A percentile compares a stretch with the other conserved stretches of the same genome.
Evolutionary conservation across 306 rosid genomes (phyloP).

Genomic region (Pueraria montana): DNA sequence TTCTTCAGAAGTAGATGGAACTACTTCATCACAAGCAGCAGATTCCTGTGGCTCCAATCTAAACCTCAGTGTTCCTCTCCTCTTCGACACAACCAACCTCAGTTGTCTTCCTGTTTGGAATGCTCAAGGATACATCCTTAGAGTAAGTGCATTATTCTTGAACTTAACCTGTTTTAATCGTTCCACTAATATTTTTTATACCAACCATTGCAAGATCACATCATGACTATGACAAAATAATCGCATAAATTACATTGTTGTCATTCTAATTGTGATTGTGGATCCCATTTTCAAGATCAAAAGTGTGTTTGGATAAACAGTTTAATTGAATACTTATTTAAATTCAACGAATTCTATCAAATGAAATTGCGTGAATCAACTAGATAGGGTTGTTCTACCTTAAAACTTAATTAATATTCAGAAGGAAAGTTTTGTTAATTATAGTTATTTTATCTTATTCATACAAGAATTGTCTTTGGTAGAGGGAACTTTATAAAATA

Average conservation of each 20-base stretch:
- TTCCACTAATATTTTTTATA: neutral
- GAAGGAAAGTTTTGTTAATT: too few relatives aligned
- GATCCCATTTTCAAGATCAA: neutral
- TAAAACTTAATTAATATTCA: too few relatives aligned
- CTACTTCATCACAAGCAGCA: conserved; percentile 56
- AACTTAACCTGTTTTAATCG: neutral
- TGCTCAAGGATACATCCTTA: conserved; percentile 66
- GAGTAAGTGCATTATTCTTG: conserved; percentile 65
- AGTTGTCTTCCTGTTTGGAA: conserved; percentile 72
- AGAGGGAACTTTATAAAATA: too few relatives aligned
- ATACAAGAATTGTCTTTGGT: too few relatives aligned
- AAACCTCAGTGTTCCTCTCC: conserved; percentile 54
- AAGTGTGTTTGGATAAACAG: neutral
- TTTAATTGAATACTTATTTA: neutral
- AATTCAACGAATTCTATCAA: neutral
- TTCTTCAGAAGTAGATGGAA: conserved; percentile 64
- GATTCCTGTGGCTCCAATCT: conserved; percentile 70
- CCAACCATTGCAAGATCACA: conserved; percentile 7
- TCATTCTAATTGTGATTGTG: neutral
- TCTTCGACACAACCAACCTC: conserved; percentile 69
- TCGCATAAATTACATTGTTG: neutral
- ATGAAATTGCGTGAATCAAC: too few relatives aligned
- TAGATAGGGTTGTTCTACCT: too few relatives aligned
- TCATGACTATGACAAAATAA: neutral
- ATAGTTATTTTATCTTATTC: too few relatives aligned